These are phyloP conservation scores for Aspergillus texensis DNA, from an alignment of 2,329 filamentous ascomycete species.

Conservation along the genomic window DNA sequence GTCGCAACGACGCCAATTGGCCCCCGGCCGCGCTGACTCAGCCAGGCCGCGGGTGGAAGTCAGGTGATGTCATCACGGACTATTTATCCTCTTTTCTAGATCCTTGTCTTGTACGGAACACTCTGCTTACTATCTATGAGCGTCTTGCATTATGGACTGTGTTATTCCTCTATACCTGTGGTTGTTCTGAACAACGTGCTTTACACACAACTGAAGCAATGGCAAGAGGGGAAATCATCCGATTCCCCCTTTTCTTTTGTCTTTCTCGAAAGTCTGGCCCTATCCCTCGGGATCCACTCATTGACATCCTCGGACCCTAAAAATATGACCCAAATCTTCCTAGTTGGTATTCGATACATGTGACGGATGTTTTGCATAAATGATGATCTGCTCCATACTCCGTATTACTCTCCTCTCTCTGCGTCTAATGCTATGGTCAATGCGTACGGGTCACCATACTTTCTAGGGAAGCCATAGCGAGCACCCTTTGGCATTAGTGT, in stretches of 20 bases:
- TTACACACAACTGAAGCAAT: neutral
- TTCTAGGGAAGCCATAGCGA: neutral
- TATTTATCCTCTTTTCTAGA: constrained; percentile 15
- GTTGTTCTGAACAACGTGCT: neutral
- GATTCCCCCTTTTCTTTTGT: neutral
- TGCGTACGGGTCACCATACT: neutral
- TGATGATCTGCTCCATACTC: constrained; percentile 1
- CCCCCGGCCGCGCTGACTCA: constrained; percentile 22
- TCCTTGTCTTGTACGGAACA: neutral
- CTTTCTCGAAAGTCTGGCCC: constrained; percentile 5
- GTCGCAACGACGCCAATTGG: constrained; percentile 1
- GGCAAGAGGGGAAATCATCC: neutral
- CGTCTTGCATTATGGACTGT: neutral
- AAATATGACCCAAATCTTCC: constrained; percentile 8
- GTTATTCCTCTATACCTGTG: neutral
- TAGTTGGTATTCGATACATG: constrained; percentile 11
- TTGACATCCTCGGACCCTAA: constrained; percentile 16
- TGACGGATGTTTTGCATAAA: constrained; percentile 12
- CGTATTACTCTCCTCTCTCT: neutral
- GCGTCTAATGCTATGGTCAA: neutral
- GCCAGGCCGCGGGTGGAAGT: constrained; percentile 18
- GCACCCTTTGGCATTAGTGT: neutral
- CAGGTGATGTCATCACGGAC: constrained; percentile 37
- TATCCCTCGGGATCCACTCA: constrained; percentile 15
- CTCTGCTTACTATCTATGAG: neutral